These are phyloP conservation scores for Cladosporium velox DNA, from an alignment of 2,329 filamentous ascomycete species.

Conservation along the genomic window DNA sequence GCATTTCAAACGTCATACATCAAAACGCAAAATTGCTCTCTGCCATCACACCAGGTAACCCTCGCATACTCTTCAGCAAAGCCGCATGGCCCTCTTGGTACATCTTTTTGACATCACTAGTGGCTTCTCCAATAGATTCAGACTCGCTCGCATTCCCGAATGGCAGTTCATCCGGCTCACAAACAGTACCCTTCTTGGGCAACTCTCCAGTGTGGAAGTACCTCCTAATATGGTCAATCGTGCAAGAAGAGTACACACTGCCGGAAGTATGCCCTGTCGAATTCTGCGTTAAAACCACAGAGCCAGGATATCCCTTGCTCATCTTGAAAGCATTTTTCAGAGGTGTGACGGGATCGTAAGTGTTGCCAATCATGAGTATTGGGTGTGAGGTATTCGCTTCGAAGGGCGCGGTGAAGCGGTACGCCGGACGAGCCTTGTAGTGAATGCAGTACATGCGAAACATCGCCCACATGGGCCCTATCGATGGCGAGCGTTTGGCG, in stretches of 20 bases:
- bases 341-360: slow-evolving; percentile 40
- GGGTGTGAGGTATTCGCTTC: slow-evolving; percentile 34
- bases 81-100: slow-evolving; percentile 3
- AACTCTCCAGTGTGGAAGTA: slow-evolving; percentile 39
- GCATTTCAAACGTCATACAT: not conserved
- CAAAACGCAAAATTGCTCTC: not conserved
- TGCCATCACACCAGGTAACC: not conserved
- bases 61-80: not conserved
- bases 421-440: slow-evolving; percentile 41
- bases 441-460: slow-evolving; percentile 42
- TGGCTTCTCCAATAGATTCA: too few relatives aligned
- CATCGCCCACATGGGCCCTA: slow-evolving; percentile 42
- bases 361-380: slow-evolving; percentile 37
- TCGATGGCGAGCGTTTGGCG: slow-evolving; percentile 37
- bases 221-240: slow-evolving; percentile 30
- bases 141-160: slow-evolving; percentile 22
- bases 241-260: slow-evolving; percentile 22
- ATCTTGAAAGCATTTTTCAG: slow-evolving; percentile 38
- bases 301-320: slow-evolving; percentile 36
- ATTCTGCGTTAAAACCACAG: slow-evolving; percentile 37
- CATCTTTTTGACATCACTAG: not conserved
- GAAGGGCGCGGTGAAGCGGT: slow-evolving; percentile 38
- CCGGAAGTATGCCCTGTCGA: slow-evolving; percentile 34
- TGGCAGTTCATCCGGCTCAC: slow-evolving; percentile 34
- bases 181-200: slow-evolving; percentile 33